phyloP scores from a whole-genome alignment of 2,329 filamentous ascomycete genomes.

The Phialemoniopsis sp. region DNA sequence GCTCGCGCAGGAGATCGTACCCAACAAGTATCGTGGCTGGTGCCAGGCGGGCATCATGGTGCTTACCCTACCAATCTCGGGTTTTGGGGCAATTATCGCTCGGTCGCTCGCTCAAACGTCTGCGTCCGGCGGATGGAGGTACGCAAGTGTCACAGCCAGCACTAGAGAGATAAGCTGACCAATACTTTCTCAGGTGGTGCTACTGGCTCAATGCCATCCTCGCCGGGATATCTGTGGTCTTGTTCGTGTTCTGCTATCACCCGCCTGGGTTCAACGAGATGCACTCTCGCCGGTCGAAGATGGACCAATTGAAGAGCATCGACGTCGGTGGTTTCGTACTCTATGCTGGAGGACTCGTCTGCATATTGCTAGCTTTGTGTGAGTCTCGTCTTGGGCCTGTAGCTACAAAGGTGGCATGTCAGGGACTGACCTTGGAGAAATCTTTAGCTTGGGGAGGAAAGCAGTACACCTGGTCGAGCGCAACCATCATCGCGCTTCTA shows the following conservation, averaged over 20 bases:
- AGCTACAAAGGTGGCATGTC: background rate
- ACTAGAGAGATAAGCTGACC: background rate
- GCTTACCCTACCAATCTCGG: constrained; percentile 27
- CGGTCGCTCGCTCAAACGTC: constrained; percentile 34
- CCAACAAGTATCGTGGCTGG: constrained; percentile 4
- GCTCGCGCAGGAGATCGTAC: constrained; percentile 4
- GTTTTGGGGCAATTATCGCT: constrained; percentile 39
- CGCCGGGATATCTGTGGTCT: constrained; percentile 1
- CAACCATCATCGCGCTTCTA: background rate
- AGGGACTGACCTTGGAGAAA: no score
- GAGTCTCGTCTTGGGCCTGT: background rate
- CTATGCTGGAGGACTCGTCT: constrained; percentile 1
- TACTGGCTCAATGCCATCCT: constrained; percentile 4
- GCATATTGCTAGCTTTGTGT: constrained; percentile 1
- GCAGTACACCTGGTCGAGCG: constrained; percentile 2
- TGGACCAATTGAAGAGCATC: constrained; percentile 27
- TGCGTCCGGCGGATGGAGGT: constrained; percentile 34
- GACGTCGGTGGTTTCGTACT: constrained; percentile 3
- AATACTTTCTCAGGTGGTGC: constrained; percentile 17
- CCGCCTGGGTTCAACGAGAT: constrained; percentile 3
- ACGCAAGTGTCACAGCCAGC: background rate
- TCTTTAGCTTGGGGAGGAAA: constrained; percentile 3
- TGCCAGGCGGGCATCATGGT: constrained; percentile 20
- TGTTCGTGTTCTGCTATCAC: constrained; percentile 4
- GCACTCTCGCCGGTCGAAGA: constrained; percentile 11